Base-by-base conservation (phyloP, 768 basidiomycete species). In the Tricholoma hemisulphureum region DNA sequence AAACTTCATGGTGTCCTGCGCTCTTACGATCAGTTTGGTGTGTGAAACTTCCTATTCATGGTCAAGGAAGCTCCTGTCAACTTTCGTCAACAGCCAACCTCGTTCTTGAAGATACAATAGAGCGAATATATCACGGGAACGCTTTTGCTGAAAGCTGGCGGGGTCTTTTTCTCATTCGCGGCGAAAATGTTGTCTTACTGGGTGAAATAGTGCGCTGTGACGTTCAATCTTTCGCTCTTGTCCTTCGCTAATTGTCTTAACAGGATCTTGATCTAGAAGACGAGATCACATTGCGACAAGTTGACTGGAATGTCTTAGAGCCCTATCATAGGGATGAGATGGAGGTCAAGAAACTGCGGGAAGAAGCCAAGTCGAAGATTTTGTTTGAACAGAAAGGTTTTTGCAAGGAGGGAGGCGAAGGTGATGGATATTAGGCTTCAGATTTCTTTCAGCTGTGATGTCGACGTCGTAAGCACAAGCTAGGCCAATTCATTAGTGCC, bases 1-100 rank as follows among this genome's bases (percentile, higher is more conserved):
- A 99, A 98, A 73, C 82, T 98, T 37, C 91, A 97, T 66, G 97
- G 97, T 41, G 96, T 99, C 50, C 77, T 99, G 65, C 80, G 97
- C 56, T 96, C 94, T 20, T 99, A 99, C 72, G 97, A 99, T 79
- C 97, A 99, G 69, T 99, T 98, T 65, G 97, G 97, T 98, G 29
- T 29, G 73, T 66, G 87, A 46, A 16, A 11, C 34, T 51, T 61
- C 46, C 39, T 24, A 35, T 11, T 11, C 28, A 32, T 56, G 11
- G 21, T 24, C 50, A 28, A n/a, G 13, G 52, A 53, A 53, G 32
- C 56, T 51, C 23, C 24, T 48, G n/a, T 49, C 45, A 39, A 50
- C 41, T 49, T 29, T 50, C 23, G 28, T 53, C 45, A 9, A 53
- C 55, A 99, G 97, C 97, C 63, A 99, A 99, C 74, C 89, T 99